These are phyloP conservation scores for Tillandsia fasciculata DNA, from an alignment of 176 grass and related monocot genomes.

Conservation along the genomic window DNA sequence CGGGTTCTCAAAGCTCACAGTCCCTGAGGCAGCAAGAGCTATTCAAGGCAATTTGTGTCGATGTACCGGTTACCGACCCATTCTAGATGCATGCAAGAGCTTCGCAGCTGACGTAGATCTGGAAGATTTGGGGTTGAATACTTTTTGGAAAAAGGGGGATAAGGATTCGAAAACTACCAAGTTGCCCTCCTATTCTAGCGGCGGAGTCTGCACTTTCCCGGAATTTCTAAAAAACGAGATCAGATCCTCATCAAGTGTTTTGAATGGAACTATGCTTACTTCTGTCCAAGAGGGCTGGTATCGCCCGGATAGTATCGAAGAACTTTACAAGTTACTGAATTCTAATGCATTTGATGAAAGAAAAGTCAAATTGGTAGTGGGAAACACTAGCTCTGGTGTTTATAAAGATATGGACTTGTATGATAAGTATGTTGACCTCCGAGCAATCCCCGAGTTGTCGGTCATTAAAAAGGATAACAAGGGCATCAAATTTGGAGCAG, in stretches of 20 bases:
- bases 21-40: slow-evolving; percentile 20
- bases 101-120: slow-evolving; percentile 27
- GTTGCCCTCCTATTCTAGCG: slow-evolving; percentile 11
- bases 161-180: slow-evolving; percentile 3
- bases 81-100: slow-evolving; percentile 30
- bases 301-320: slow-evolving; percentile 20
- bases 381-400: slow-evolving; percentile 29
- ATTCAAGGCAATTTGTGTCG: slow-evolving; percentile 30
- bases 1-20: slow-evolving; percentile 27
- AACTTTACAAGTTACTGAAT: slow-evolving; percentile 23
- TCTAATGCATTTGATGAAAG: slow-evolving; percentile 4
- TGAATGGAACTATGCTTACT: not conserved
- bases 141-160: slow-evolving; percentile 22
- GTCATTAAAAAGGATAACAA: slow-evolving; percentile 10
- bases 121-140: slow-evolving; percentile 30
- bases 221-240: slow-evolving; percentile 27
- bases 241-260: not conserved
- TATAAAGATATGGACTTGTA: slow-evolving; percentile 34
- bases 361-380: slow-evolving; percentile 25
- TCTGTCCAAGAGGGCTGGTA: not conserved
- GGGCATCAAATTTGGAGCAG: slow-evolving; percentile 29
- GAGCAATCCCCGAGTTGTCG: slow-evolving; percentile 26
- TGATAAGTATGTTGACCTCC: slow-evolving; percentile 29
- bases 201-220: slow-evolving; percentile 25
- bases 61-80: slow-evolving; percentile 28